These are phyloP conservation scores for Diplodia seriata DNA, from an alignment of 2,329 filamentous ascomycete species.

Conservation along the genomic window DNA sequence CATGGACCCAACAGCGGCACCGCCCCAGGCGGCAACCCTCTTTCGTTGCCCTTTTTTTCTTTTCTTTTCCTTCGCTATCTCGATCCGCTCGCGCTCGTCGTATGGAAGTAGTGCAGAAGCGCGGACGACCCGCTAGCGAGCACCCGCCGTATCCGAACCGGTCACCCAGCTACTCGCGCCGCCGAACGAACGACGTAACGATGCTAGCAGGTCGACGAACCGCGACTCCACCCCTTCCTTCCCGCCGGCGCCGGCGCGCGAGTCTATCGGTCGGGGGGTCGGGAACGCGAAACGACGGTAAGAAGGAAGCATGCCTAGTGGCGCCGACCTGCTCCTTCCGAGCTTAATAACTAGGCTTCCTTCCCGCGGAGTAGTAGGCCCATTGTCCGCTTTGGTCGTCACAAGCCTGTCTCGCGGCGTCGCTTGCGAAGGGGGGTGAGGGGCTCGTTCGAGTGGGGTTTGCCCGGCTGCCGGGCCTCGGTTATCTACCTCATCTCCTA, in stretches of 20 bases:
- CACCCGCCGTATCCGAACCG: not conserved
- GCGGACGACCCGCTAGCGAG: not conserved
- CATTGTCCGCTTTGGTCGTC: not conserved
- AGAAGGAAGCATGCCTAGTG: not conserved
- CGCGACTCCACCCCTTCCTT: constrained; percentile 3
- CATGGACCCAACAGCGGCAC: not conserved
- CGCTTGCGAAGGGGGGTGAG: not conserved
- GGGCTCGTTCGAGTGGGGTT: not conserved
- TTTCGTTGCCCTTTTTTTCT: not conserved
- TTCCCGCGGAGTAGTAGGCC: not conserved
- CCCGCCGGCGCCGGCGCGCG: not conserved
- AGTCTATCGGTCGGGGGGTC: not conserved
- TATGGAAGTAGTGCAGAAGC: not conserved
- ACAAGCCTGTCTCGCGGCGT: not conserved
- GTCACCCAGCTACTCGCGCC: not conserved
- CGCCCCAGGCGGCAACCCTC: not conserved
- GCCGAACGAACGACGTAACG: not conserved
- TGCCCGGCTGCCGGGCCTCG: not conserved
- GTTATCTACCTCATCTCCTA: not conserved
- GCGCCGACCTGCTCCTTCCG: not conserved
- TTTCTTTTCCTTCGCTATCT: not conserved
- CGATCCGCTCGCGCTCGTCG: not conserved
- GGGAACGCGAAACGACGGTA: constrained; percentile 6
- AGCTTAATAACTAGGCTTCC: not conserved
- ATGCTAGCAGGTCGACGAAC: not conserved